Evolutionary conservation across 176 grass and related monocot genomes (phyloP).

Genomic region (Ananas comosus): DNA sequence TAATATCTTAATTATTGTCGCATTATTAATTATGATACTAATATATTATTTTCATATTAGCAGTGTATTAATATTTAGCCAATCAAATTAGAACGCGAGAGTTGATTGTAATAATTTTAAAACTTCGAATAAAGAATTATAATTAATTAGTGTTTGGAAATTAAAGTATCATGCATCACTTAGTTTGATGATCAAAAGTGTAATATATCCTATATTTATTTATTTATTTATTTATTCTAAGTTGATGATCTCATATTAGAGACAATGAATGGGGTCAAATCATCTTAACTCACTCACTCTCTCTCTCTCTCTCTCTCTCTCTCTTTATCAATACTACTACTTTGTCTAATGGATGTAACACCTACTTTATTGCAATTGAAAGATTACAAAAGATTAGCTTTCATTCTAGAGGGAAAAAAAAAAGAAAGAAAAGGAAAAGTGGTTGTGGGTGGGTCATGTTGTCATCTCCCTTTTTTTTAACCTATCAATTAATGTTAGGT

Average conservation of each 20-base stretch:
- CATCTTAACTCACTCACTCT: not conserved
- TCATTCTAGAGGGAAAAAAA: not conserved
- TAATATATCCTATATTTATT: not conserved
- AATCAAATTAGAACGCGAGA: no score
- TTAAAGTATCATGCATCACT: no score
- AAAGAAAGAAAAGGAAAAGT: not conserved
- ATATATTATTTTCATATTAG: no score
- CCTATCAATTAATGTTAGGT: not conserved
- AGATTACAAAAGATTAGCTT: not conserved
- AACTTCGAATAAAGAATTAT: no score
- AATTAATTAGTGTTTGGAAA: no score
- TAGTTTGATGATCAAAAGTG: no score
- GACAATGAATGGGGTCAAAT: not conserved
- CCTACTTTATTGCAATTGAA: conserved; percentile 6
- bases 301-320: not conserved
- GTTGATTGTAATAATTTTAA: no score
- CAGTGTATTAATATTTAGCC: no score
- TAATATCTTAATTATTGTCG: no score
- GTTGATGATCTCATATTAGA: not conserved
- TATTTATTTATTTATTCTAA: not conserved
- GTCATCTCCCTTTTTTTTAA: not conserved
- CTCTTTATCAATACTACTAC: not conserved
- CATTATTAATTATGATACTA: no score
- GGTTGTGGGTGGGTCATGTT: conserved; percentile 4
- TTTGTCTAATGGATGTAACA: not conserved